These are phyloP conservation scores for Solidago caesia DNA, from an alignment of 129 eudicot genomes.

Conservation along the genomic window DNA sequence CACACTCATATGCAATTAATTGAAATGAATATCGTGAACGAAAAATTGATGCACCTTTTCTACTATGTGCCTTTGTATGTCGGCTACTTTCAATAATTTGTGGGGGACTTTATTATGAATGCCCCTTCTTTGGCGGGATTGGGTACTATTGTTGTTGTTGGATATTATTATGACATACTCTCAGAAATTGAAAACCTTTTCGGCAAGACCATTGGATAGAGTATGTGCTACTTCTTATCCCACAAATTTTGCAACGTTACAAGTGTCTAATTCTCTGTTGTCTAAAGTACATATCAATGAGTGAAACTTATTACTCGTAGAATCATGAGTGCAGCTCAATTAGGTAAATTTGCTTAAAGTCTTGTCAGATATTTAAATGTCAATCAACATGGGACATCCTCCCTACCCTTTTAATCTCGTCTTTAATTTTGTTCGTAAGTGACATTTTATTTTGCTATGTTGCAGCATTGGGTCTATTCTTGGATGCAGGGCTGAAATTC, in stretches of 20 bases:
- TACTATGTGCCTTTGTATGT: background rate
- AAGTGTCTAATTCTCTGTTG: background rate
- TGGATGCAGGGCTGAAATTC: conserved; percentile 92
- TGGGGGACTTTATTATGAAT: background rate
- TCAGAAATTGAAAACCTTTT: background rate
- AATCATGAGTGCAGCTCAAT: background rate
- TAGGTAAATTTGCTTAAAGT: background rate
- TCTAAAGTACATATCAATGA: background rate
- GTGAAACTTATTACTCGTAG: background rate
- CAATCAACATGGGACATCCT: background rate
- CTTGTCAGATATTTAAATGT: background rate
- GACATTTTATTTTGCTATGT: background rate
- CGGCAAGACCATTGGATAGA: background rate
- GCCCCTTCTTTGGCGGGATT: background rate
- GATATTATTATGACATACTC: too few species aligned
- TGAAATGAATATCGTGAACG: too few species aligned
- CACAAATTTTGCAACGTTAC: too few species aligned
- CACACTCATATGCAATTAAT: too few species aligned
- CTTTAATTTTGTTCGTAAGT: background rate
- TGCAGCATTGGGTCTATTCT: conserved; percentile 92
- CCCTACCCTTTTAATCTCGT: background rate
- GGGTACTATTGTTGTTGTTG: too few species aligned
- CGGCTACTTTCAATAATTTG: background rate
- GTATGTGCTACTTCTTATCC: background rate
- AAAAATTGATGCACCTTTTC: background rate